These are phyloP conservation scores for Pythium brassicae DNA, from an alignment of 352 stramenopile species.

Conservation along the genomic window DNA sequence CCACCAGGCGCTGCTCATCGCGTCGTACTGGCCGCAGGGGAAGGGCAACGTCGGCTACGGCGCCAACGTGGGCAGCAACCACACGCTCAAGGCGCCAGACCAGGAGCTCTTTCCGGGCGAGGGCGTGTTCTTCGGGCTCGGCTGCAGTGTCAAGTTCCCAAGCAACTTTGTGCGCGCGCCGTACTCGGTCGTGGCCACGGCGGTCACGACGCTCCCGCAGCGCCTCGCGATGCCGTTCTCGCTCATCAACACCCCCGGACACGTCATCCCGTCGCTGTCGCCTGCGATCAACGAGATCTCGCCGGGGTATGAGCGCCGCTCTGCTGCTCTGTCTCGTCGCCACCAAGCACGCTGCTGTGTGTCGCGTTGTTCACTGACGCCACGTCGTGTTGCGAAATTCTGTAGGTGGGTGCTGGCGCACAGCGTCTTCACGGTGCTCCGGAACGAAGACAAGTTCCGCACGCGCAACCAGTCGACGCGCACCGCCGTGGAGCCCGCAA, in stretches of 20 bases:
- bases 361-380: neutral
- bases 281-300: conserved; percentile 83
- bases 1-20: conserved; percentile 92
- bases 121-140: conserved; percentile 95
- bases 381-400: neutral
- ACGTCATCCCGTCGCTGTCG: conserved; percentile 79
- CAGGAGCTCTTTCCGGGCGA: conserved; percentile 92
- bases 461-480: conserved; percentile 74
- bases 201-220: conserved; percentile 89
- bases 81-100: conserved; percentile 90
- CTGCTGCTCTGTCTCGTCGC: neutral
- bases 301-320: conserved; percentile 32
- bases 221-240: conserved; percentile 74
- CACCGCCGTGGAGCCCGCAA: conserved; percentile 44
- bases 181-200: conserved; percentile 95
- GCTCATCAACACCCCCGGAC: conserved; percentile 64
- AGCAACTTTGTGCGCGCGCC: conserved; percentile 89
- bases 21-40: conserved; percentile 88
- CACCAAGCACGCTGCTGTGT: neutral
- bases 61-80: conserved; percentile 96
- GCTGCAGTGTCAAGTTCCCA: conserved; percentile 93
- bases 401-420: conserved; percentile 87
- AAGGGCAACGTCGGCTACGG: conserved; percentile 93
- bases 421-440: conserved; percentile 89
- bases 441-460: conserved; percentile 87